Conservation (phyloP, 306 rosid species). For the Casuarina glauca region DNA sequence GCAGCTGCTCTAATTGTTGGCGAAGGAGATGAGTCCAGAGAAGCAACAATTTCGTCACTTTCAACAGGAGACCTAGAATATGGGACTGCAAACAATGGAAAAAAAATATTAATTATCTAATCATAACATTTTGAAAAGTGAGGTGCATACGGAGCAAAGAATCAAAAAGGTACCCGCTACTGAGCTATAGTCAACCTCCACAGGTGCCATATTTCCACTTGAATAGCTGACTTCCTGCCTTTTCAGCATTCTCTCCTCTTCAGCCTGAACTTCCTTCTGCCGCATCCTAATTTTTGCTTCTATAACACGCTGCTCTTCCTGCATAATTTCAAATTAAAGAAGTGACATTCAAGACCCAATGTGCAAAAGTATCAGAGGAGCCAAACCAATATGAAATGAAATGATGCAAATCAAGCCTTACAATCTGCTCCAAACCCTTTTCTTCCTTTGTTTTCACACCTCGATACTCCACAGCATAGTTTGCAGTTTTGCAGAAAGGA, state of each 20-base stretch:
- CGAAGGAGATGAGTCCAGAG: conserved; percentile 61
- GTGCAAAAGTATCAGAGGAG: conserved; percentile 20
- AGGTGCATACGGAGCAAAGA: conserved; percentile 15
- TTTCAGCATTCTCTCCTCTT: conserved; percentile 84
- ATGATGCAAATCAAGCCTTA: conserved; percentile 39
- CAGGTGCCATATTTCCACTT: conserved; percentile 42
- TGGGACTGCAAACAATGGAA: conserved; percentile 42
- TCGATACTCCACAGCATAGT: conserved; percentile 96
- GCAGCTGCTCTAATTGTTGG: conserved; percentile 52
- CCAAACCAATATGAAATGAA: conserved; percentile 14
- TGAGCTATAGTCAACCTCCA: conserved; percentile 57
- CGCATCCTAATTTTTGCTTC: conserved; percentile 98
- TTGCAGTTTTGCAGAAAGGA: conserved; percentile 89
- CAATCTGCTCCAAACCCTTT: conserved; percentile 88
- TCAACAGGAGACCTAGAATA: conserved; percentile 61
- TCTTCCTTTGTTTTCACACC: conserved; percentile 97
- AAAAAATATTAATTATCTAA: conserved; percentile 21
- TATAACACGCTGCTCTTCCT: conserved; percentile 99
- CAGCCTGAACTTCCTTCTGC: conserved; percentile 83
- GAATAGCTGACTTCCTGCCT: conserved; percentile 61
- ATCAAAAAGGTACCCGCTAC: conserved; percentile 55
- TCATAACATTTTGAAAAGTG: conserved; percentile 2
- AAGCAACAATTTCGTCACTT: conserved; percentile 66
- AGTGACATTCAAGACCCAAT: conserved; percentile 3
- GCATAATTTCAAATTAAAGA: conserved; percentile 28